Evolutionary conservation across 331 rosid species (phyloP).

Genomic region (Telfairia occidentalis): DNA sequence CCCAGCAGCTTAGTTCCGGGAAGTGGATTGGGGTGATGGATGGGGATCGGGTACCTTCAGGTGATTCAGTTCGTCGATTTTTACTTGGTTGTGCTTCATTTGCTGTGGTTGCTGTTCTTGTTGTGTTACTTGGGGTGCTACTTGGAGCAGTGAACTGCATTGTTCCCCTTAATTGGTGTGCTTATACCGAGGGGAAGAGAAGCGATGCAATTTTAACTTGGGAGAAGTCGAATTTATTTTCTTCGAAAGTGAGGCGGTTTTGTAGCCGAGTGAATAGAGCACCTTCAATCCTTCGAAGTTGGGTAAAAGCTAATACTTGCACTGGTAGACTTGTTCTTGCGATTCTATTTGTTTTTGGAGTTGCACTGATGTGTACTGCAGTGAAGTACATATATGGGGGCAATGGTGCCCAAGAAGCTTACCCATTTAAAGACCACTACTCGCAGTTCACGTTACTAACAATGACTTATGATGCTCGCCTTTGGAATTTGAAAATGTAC

Average conservation of each 20-base stretch:
- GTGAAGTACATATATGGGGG: slow-evolving; percentile 74
- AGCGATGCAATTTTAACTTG: slow-evolving; percentile 38
- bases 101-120: slow-evolving; percentile 49
- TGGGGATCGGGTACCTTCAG: slow-evolving; percentile 95
- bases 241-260: slow-evolving; percentile 56
- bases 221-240: slow-evolving; percentile 56
- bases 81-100: slow-evolving; percentile 68
- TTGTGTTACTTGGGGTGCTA: slow-evolving; percentile 57
- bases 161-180: slow-evolving; percentile 70
- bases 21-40: slow-evolving; percentile 90
- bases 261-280: slow-evolving; percentile 76
- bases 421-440: slow-evolving; percentile 55
- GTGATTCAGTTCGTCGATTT: slow-evolving; percentile 57
- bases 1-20: slow-evolving; percentile 68
- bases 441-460: slow-evolving; percentile 89
- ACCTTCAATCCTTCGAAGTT: slow-evolving; percentile 53
- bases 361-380: slow-evolving; percentile 65
- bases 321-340: slow-evolving; percentile 66
- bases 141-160: slow-evolving; percentile 81
- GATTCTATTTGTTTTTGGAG: slow-evolving; percentile 46
- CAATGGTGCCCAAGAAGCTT: slow-evolving; percentile 80
- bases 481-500: slow-evolving; percentile 91
- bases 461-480: slow-evolving; percentile 94
- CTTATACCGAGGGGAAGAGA: slow-evolving; percentile 48
- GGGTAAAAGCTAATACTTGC: slow-evolving; percentile 60